Evolutionary conservation across 352 stramenopile genomes (phyloP).

Genomic region (Phytophthora pisi): DNA sequence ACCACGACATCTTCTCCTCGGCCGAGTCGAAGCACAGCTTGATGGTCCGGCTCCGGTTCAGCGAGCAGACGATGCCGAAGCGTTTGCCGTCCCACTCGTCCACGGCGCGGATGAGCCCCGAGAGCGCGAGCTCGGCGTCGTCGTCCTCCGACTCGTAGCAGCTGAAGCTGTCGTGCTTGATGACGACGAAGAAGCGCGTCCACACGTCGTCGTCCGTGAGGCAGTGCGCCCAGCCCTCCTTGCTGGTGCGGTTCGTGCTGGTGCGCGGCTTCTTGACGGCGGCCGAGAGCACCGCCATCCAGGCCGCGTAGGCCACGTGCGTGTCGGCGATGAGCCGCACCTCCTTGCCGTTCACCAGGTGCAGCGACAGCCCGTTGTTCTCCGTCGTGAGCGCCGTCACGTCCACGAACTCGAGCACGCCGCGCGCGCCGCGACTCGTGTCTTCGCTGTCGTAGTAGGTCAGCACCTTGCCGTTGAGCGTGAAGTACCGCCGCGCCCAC

Average conservation of each 20-base stretch:
- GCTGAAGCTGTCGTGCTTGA: slow-evolving; percentile 81
- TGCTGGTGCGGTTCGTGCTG: slow-evolving; percentile 59
- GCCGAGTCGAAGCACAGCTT: slow-evolving; percentile 81
- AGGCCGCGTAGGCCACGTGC: slow-evolving; percentile 78
- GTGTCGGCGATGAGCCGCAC: slow-evolving; percentile 80
- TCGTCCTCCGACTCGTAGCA: slow-evolving; percentile 80
- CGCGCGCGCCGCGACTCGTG: slow-evolving; percentile 58
- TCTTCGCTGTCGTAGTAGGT: slow-evolving; percentile 88
- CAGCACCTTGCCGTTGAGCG: slow-evolving; percentile 67
- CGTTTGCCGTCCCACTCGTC: slow-evolving; percentile 79
- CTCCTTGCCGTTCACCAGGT: slow-evolving; percentile 70
- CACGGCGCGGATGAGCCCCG: slow-evolving; percentile 67
- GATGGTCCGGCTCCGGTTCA: slow-evolving; percentile 75
- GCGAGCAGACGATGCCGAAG: slow-evolving; percentile 69
- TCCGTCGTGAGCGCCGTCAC: slow-evolving; percentile 74
- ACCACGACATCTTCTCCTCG: slow-evolving; percentile 86
- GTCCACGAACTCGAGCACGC: slow-evolving; percentile 73
- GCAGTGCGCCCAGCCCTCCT: slow-evolving; percentile 77
- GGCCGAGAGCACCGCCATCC: slow-evolving; percentile 74
- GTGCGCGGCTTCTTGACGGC: slow-evolving; percentile 61
- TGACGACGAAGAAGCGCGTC: slow-evolving; percentile 75
- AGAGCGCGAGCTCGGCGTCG: slow-evolving; percentile 68
- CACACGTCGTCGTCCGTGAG: slow-evolving; percentile 79
- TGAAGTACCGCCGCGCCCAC: slow-evolving; percentile 77
- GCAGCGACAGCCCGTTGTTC: slow-evolving; percentile 77